phyloP scores from a whole-genome alignment of 2,329 filamentous ascomycete species.

The Colletotrichum agaves region DNA sequence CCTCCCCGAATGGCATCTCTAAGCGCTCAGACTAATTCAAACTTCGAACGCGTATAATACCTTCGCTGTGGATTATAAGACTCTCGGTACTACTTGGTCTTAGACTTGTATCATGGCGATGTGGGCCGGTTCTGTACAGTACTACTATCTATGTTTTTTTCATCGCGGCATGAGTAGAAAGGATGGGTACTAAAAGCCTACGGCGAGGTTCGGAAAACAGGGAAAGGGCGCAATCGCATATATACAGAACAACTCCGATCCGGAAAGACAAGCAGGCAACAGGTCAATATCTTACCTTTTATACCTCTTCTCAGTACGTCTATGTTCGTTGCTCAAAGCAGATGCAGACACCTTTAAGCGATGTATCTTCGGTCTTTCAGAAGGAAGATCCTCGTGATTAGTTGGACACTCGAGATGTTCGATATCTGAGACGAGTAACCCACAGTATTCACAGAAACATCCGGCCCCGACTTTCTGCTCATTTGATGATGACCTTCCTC shows the following conservation, averaged over 20 bases:
- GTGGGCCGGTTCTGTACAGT: conserved; percentile 15
- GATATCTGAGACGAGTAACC: too few relatives aligned
- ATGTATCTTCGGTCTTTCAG: not conserved
- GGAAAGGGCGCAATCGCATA: not conserved
- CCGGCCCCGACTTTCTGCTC: too few relatives aligned
- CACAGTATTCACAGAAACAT: too few relatives aligned
- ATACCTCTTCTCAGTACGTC: too few relatives aligned
- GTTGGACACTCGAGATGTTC: too few relatives aligned
- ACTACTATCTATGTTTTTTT: conserved; percentile 16
- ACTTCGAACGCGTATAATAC: conserved; percentile 16
- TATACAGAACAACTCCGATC: conserved; percentile 26
- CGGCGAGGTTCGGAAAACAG: conserved; percentile 5
- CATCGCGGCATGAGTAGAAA: conserved; percentile 20
- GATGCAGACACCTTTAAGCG: not conserved
- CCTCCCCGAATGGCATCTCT: conserved; percentile 55
- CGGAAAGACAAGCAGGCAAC: conserved; percentile 10
- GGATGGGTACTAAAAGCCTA: conserved; percentile 26
- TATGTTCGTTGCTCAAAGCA: not conserved
- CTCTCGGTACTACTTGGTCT: not conserved
- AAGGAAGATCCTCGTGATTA: too few relatives aligned
- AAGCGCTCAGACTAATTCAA: conserved; percentile 5
- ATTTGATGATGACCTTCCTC: too few relatives aligned
- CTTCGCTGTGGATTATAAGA: not conserved
- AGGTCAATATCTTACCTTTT: conserved; percentile 5
- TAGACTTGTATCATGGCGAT: not conserved